Evolutionary conservation across 768 basidiomycete genomes (phyloP).

Genomic region (Suillus weaverae): DNA sequence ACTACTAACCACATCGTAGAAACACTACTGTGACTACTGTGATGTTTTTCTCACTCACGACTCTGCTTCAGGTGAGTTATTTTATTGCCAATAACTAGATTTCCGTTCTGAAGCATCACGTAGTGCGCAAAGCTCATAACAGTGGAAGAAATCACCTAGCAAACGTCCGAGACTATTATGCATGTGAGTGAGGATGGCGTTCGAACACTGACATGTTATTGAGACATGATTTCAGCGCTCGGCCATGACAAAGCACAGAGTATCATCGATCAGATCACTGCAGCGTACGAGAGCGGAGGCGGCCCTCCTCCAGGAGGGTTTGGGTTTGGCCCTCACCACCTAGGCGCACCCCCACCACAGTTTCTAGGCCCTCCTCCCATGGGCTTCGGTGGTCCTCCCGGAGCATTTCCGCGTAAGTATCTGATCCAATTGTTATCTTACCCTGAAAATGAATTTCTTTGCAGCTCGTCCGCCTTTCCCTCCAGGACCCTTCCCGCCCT

Average conservation of each 20-base stretch:
- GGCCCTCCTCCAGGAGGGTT: slow-evolving; percentile 88
- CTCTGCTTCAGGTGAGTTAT: slow-evolving; percentile 76
- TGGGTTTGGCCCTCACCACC: slow-evolving; percentile 81
- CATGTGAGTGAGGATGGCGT: slow-evolving; percentile 53
- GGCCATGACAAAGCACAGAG: slow-evolving; percentile 97
- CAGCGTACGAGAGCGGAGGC: slow-evolving; percentile 83
- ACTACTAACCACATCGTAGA: slow-evolving; percentile 43
- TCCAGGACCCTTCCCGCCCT: slow-evolving; percentile 51
- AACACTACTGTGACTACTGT: slow-evolving; percentile 94
- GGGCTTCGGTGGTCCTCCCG: slow-evolving; percentile 54
- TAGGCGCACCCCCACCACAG: slow-evolving; percentile 55
- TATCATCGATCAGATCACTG: slow-evolving; percentile 98
- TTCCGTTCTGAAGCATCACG: slow-evolving; percentile 14
- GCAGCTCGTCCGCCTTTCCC: slow-evolving; percentile 71
- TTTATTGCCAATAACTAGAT: neutral
- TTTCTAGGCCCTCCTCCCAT: slow-evolving; percentile 53
- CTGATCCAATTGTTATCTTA: neutral
- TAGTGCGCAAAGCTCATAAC: slow-evolving; percentile 98
- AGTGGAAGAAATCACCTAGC: slow-evolving; percentile 95
- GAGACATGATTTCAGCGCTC: slow-evolving; percentile 50
- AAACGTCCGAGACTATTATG: slow-evolving; percentile 97
- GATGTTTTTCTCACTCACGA: slow-evolving; percentile 95
- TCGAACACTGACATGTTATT: neutral
- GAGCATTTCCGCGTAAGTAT: slow-evolving; percentile 17
- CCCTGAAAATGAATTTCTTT: slow-evolving; percentile 13